Conservation (phyloP, 768 basidiomycete species). For the Kockovaella imperatae region DNA sequence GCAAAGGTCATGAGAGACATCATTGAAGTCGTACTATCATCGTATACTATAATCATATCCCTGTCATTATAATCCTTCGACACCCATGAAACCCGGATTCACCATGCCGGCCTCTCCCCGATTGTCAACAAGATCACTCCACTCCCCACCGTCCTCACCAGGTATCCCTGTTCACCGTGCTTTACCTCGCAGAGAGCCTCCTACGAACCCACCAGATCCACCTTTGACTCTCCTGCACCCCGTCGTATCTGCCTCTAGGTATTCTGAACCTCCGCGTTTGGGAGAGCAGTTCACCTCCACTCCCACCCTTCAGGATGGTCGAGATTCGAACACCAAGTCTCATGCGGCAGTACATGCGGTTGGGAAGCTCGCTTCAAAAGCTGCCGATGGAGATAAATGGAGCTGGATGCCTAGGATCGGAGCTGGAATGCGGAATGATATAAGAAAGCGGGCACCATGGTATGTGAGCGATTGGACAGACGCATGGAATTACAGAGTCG, state of each 20-base stretch:
- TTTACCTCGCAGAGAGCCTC: constrained; percentile 10
- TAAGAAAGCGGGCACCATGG: constrained; percentile 64
- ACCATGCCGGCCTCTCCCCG: too few relatives aligned
- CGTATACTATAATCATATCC: too few relatives aligned
- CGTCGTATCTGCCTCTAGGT: constrained; percentile 1
- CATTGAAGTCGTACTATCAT: too few relatives aligned
- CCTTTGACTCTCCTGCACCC: constrained; percentile 24
- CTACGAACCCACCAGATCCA: constrained; percentile 24
- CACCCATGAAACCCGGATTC: too few relatives aligned
- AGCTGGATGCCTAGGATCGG: constrained; percentile 15
- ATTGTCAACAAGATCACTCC: not conserved
- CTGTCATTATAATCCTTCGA: too few relatives aligned
- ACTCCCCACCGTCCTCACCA: constrained; percentile 4
- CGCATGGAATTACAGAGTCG: constrained; percentile 82
- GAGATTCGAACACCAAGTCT: not conserved
- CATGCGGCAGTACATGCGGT: not conserved
- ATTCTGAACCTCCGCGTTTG: not conserved
- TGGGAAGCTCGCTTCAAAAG: too few relatives aligned
- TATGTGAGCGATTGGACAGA: constrained; percentile 83
- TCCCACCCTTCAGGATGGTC: not conserved
- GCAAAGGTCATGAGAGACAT: too few relatives aligned
- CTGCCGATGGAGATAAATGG: not conserved
- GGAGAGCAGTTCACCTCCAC: not conserved
- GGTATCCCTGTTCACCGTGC: not conserved
- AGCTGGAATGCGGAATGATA: constrained; percentile 61